Percentiles rank a stretch among this genome's conserved stretches.
These are phyloP conservation scores for Pyrenochaeta sp. DNA, from an alignment of 2,329 filamentous ascomycete species.

Conservation along the genomic window DNA sequence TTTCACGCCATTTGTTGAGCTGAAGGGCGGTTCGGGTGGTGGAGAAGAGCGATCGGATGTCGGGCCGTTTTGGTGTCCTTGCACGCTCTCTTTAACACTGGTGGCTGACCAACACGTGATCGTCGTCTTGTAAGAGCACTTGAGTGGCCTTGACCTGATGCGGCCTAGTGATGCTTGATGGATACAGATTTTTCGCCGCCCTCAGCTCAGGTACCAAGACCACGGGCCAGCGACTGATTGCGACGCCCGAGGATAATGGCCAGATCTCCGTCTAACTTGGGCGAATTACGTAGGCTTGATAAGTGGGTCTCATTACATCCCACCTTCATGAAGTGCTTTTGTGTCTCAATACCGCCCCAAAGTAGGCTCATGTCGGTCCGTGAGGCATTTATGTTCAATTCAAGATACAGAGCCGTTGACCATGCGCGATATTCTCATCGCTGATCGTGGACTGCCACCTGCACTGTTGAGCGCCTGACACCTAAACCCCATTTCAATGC, in stretches of 20 bases:
- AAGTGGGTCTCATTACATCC: conserved; percentile 5
- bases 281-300: conserved; percentile 11
- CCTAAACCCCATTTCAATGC: neutral
- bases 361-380: neutral
- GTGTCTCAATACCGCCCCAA: neutral
- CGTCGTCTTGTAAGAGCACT: conserved; percentile 10
- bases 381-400: conserved; percentile 4
- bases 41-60: conserved; percentile 25
- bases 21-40: conserved; percentile 22
- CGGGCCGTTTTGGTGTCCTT: conserved; percentile 25
- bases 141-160: conserved; percentile 9
- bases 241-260: conserved; percentile 5
- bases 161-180: neutral
- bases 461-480: neutral
- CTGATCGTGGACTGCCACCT: neutral
- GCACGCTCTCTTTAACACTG: conserved; percentile 11
- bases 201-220: conserved; percentile 32
- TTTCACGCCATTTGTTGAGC: conserved; percentile 40
- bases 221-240: conserved; percentile 10
- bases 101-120: conserved; percentile 18
- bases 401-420: neutral
- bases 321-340: neutral
- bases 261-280: conserved; percentile 8
- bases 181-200: conserved; percentile 26
- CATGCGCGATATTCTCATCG: neutral